Percentiles rank a stretch among this genome's conserved stretches.
Conservation (phyloP, 1,284 basidiomycete species). For the Trametes sp. region DNA sequence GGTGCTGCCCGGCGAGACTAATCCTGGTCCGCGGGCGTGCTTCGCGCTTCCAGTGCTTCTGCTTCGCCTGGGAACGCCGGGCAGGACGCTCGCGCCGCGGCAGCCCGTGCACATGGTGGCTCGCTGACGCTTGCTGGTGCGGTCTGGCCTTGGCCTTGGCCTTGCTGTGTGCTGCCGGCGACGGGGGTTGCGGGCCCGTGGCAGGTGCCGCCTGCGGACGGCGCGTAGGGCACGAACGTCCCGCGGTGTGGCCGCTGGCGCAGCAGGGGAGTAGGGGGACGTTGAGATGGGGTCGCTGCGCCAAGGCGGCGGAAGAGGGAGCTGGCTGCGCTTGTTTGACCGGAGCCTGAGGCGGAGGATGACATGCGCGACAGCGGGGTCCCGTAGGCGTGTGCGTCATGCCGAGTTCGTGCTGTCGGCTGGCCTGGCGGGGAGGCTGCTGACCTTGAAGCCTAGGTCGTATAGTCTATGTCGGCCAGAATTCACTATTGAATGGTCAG, state of each 20-base stretch:
- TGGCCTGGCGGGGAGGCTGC: too few species aligned
- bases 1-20: constrained; percentile 18
- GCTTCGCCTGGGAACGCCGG: constrained; percentile 16
- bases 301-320: not conserved
- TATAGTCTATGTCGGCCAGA: too few species aligned
- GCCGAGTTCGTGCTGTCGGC: not conserved
- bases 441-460: too few species aligned
- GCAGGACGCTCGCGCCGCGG: not conserved
- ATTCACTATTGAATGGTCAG: too few species aligned
- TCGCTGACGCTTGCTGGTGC: too few species aligned
- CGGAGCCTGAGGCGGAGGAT: not conserved
- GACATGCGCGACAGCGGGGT: not conserved
- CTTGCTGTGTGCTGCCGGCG: not conserved
- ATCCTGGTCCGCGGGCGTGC: constrained; percentile 21
- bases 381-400: not conserved
- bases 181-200: not conserved
- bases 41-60: too few species aligned
- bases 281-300: not conserved
- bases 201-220: not conserved
- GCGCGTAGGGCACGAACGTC: not conserved
- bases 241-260: too few species aligned
- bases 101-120: not conserved
- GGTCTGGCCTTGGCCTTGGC: too few species aligned
- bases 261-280: too few species aligned
- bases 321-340: not conserved